Base-by-base conservation (phyloP, 2,329 filamentous ascomycete species). In the Penicillium sp. region DNA sequence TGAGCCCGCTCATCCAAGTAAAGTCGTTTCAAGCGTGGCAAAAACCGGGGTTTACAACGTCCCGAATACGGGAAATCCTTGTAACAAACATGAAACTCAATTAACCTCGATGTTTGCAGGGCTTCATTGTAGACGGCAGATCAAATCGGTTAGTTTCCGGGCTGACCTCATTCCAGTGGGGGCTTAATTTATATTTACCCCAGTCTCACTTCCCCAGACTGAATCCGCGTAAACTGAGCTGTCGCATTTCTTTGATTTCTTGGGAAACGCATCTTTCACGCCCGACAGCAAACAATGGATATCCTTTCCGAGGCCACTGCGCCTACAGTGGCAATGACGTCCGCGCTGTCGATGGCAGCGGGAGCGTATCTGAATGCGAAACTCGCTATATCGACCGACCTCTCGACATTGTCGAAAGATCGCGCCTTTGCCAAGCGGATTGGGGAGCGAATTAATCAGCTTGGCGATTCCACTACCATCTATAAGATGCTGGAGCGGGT, bases 351-450 rank as follows among this genome's bases (percentile, higher is more conserved):
- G 0, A 48, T 60, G 1, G 60, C 63, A 4, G 56, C 58, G 1
- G 61, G 57, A 3, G 63, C 62, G 12, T 71, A 71, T 44, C 42
- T 70, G 9, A 68, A 71, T 52, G 68, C 67, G 4, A 70, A 64
- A 41, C 56, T 67, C 22, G 54, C 57, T 1, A 56, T 72, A 26
- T 60, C 60, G 2, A 62, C 58, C 3, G 69, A 72, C 48, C 27
- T 72, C 3, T 41, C 55, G 6, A 42, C 57, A 2, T 50, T 70
- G 3, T 51, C 45, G 25, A 44, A 60, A 39, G 62, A 69, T 28
- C 51, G 56, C 16, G 51, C 55, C 8, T 65, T 56, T 41, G 44
- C 35, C 1, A 59, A 60, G 32, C 59, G 64, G 10, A 40, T 71
- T 15, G 51, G 41, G 1, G 48, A 60, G 42, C 63, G 59, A 7